Base-by-base conservation (phyloP, 2,329 filamentous ascomycete genomes). In the Coniosporium tulheliwenetii region DNA sequence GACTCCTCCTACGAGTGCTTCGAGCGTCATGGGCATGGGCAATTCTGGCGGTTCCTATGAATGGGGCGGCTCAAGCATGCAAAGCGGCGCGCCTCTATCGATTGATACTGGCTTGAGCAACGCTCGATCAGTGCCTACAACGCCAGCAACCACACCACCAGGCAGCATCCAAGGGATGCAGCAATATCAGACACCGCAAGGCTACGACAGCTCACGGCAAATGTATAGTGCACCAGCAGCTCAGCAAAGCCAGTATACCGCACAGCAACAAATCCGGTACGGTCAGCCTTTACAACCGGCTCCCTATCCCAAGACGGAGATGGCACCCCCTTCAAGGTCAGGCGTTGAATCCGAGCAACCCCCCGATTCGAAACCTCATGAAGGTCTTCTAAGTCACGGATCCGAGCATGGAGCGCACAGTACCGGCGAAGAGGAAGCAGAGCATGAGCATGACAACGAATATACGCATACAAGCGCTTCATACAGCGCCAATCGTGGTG, bases 1-100 rank as follows among this genome's bases (percentile, higher is more conserved):
- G 3, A 95, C 89, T 3, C 89, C 89, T 31, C 87, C 89, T 1
- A 85, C 87, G 1, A 95, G 85, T 58, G 83, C 86, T n/a, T 91
- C 86, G 0, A 85, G 85, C 60, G 76, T 93, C 37, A 85, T 78
- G 64, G 65, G 73, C 45, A 85, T 93, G 71, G 77, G 78, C 37
- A 73, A 73, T 48, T 78, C 81, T 33, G 81, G 85, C 30, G 71
- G 63, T 49, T 81, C 73, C 34, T 93, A 89, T 58, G 81, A 87
- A 55, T 95, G 87, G 84, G 70, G 74, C 60, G 62, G 64, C 43
- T 49, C 52, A 44, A 58, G 57, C 37, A 52, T 64, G 40, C 71
- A 73, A 53, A 71, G 72, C 46, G 79, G 70, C 50, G 83, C 85
- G 62, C 72, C 81, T 39, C 72, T 93, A 60, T 79, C 83, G 26